Percentiles rank a stretch among this genome's conserved stretches.
Evolutionary conservation across 306 rosid species (phyloP).

Genomic region (Gillenia trifoliata): DNA sequence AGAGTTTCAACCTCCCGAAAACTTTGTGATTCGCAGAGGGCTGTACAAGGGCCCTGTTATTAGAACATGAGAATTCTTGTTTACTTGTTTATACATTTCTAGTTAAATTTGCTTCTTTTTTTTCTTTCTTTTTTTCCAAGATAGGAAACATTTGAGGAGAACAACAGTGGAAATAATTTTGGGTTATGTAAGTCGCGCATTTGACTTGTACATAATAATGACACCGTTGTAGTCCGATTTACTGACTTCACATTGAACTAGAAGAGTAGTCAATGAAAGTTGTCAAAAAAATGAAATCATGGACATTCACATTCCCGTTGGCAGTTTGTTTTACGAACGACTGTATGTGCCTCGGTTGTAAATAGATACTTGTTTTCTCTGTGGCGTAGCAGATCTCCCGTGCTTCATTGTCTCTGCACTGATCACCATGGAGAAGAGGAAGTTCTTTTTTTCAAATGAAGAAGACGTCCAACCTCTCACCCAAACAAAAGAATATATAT

Average conservation of each 20-base stretch:
- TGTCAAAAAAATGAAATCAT: constrained; percentile 10
- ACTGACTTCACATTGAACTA: constrained; percentile 30
- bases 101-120: constrained; percentile 26
- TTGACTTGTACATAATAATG: constrained; percentile 57
- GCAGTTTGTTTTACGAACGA: no score
- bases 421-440: no score
- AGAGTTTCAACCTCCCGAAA: constrained; percentile 78
- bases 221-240: constrained; percentile 24
- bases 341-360: no score
- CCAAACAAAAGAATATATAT: no score
- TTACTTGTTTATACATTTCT: constrained; percentile 31
- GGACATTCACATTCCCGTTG: no score
- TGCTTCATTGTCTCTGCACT: no score
- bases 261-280: constrained; percentile 30
- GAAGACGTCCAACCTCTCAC: no score
- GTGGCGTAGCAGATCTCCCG: no score
- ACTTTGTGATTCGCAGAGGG: constrained; percentile 87
- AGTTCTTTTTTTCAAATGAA: no score
- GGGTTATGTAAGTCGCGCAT: constrained; percentile 37
- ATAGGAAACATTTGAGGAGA: constrained; percentile 42
- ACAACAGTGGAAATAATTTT: constrained; percentile 41
- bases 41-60: constrained; percentile 89
- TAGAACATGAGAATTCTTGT: constrained; percentile 55
- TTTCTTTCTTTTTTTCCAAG: constrained; percentile 17
- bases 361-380: no score